Evolutionary conservation across 371 early-diverging fungal species (phyloP).

Genomic region (Mucor circinelloides): DNA sequence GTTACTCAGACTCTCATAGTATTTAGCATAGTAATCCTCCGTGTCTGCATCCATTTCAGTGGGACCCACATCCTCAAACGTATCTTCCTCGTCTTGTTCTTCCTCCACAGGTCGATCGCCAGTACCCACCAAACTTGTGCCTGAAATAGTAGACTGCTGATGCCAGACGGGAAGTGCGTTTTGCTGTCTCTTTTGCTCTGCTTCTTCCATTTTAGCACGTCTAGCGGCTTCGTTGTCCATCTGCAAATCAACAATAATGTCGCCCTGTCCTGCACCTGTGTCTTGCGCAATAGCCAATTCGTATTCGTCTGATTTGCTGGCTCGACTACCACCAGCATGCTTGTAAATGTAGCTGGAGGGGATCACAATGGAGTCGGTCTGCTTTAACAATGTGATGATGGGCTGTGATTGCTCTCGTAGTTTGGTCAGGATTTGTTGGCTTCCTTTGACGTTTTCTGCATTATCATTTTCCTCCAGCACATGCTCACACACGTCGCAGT

Average conservation of each 20-base stretch:
- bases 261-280: slow-evolving; percentile 73
- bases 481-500: slow-evolving; percentile 63
- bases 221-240: slow-evolving; percentile 75
- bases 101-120: slow-evolving; percentile 37
- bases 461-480: slow-evolving; percentile 70
- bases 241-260: slow-evolving; percentile 80
- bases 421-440: slow-evolving; percentile 45
- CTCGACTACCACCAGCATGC: slow-evolving; percentile 29
- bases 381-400: slow-evolving; percentile 79
- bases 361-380: slow-evolving; percentile 77
- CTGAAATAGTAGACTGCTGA: slow-evolving; percentile 71
- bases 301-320: slow-evolving; percentile 37
- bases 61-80: slow-evolving; percentile 37
- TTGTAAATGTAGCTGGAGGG: slow-evolving; percentile 60
- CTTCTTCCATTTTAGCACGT: slow-evolving; percentile 68
- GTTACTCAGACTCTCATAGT: slow-evolving; percentile 43
- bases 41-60: slow-evolving; percentile 51
- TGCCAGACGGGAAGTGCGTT: slow-evolving; percentile 86
- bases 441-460: slow-evolving; percentile 60
- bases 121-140: slow-evolving; percentile 35
- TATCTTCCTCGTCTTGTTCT: slow-evolving; percentile 45
- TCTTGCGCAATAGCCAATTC: slow-evolving; percentile 74
- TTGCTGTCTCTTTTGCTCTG: slow-evolving; percentile 74
- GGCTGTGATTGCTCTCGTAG: slow-evolving; percentile 83
- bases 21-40: slow-evolving; percentile 53